Base-by-base conservation (phyloP, 495 filamentous ascomycete genomes). In the Penicillium canescens region DNA sequence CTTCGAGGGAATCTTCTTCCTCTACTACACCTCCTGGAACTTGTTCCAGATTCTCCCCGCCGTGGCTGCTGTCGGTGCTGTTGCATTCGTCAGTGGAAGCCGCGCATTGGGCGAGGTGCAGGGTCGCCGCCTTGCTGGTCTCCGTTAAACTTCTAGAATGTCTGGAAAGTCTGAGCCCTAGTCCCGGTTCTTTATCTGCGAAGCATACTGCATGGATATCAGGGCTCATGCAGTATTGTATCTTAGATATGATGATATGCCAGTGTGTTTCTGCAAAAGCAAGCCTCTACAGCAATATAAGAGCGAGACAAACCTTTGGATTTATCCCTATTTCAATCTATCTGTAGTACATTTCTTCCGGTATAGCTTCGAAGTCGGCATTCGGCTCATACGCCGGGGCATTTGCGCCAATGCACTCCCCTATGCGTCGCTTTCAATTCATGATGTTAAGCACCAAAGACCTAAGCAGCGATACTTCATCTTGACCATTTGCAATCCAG, bases 1-100 rank as follows among this genome's bases (percentile, higher is more conserved):
- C 11, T 85, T 98, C 76, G 94, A 98, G 71, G 88, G 82, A 7
- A 83, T 96, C 58, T 98, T 98, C 75, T 92, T 92, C 79, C 70
- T 96, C 68, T 98, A 98, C 79, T 98, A 97, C 68, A 88, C 81
- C 28, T 86, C 74, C 59, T 98, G 93, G 94, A 96, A 86, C 60
- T 76, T 98, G 41, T 98, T 98, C 81, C 87, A 96, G 76, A 82
- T 82, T 24, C 80, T 98, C 36, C 92, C 92, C 9, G 86, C 85
- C 46, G 83, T 83, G 56, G 82, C 78, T 33, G 73, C 81, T 38
- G 82, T 89, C 45, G 86, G 86, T 18, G 69, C 78, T 40, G 83
- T 91, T 48, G 82, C 88, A 20, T 91, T 95, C 63, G 70, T 98
- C 38, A 96, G 91, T 69, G 95, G 94, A 50, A 92, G 88, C 62